These are phyloP conservation scores for Begonia masoniana DNA, from an alignment of 306 rosid genomes.

Conservation along the genomic window DNA sequence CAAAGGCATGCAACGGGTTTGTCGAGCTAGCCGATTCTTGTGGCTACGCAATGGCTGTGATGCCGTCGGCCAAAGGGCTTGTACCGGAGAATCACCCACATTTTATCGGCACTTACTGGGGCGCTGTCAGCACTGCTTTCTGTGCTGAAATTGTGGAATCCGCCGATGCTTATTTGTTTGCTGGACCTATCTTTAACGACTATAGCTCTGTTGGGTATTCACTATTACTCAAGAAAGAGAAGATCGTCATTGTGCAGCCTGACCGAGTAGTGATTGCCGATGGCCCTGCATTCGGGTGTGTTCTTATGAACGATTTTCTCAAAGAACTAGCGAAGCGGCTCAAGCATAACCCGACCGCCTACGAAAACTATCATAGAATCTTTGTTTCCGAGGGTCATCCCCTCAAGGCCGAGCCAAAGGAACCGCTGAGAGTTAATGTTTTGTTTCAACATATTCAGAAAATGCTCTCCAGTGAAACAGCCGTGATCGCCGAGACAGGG, in stretches of 20 bases:
- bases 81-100: constrained; percentile 42
- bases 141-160: constrained; percentile 56
- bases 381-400: constrained; percentile 52
- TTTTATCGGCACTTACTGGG: constrained; percentile 64
- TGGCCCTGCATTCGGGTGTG: constrained; percentile 49
- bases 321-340: constrained; percentile 27
- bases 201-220: constrained; percentile 65
- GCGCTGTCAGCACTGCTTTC: constrained; percentile 50
- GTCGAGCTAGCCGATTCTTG: constrained; percentile 39
- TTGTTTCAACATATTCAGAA: constrained; percentile 43
- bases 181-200: constrained; percentile 58
- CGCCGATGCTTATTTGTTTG: constrained; percentile 45
- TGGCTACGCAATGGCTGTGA: constrained; percentile 36
- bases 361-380: constrained; percentile 41
- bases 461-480: constrained; percentile 32
- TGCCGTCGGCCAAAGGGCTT: constrained; percentile 57
- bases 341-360: constrained; percentile 24
- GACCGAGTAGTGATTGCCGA: constrained; percentile 39
- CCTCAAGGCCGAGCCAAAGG: constrained; percentile 29
- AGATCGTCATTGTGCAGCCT: constrained; percentile 42
- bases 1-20: constrained; percentile 33
- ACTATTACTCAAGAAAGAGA: constrained; percentile 50
- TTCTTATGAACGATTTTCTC: constrained; percentile 52
- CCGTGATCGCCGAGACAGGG: constrained; percentile 65
- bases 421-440: constrained; percentile 49